A percentile compares a stretch with the other conserved stretches of the same genome.
Conservation (phyloP, 495 filamentous ascomycete genomes). For the Friedmanniomyces simplex region DNA sequence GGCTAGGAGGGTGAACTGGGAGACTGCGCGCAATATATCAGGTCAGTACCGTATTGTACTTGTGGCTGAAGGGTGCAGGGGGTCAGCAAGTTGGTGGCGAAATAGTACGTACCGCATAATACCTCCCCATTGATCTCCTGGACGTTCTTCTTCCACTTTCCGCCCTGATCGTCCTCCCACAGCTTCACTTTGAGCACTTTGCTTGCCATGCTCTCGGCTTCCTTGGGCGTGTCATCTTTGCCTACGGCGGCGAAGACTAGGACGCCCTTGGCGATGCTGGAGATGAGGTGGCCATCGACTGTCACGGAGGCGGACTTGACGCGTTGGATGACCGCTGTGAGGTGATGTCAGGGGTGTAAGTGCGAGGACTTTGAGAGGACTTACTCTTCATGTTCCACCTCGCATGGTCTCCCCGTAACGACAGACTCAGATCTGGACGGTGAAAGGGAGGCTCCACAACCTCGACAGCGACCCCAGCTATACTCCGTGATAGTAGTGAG, state of each 20-base stretch:
- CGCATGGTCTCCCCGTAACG: too few relatives aligned
- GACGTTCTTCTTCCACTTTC: conserved; percentile 73
- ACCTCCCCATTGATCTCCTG: conserved; percentile 81
- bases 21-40: conserved; percentile 47
- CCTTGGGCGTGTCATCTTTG: conserved; percentile 80
- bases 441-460: too few relatives aligned
- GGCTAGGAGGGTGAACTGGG: conserved; percentile 92
- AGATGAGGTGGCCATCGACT: conserved; percentile 83
- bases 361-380: background rate
- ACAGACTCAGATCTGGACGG: too few relatives aligned
- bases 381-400: conserved; percentile 13
- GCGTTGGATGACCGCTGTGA: conserved; percentile 78
- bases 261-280: conserved; percentile 79
- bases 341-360: background rate
- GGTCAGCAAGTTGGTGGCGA: background rate
- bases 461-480: too few relatives aligned
- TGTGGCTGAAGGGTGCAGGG: background rate
- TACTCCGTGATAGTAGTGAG: too few relatives aligned
- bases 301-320: conserved; percentile 97
- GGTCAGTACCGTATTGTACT: too few relatives aligned
- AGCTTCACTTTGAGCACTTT: conserved; percentile 84
- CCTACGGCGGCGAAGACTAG: conserved; percentile 87
- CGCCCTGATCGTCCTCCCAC: conserved; percentile 71
- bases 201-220: conserved; percentile 68
- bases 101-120: conserved; percentile 64